These are phyloP conservation scores for Neckera pumila DNA, from an alignment of 225 moss, liverwort and hornwort genomes.

Conservation along the genomic window DNA sequence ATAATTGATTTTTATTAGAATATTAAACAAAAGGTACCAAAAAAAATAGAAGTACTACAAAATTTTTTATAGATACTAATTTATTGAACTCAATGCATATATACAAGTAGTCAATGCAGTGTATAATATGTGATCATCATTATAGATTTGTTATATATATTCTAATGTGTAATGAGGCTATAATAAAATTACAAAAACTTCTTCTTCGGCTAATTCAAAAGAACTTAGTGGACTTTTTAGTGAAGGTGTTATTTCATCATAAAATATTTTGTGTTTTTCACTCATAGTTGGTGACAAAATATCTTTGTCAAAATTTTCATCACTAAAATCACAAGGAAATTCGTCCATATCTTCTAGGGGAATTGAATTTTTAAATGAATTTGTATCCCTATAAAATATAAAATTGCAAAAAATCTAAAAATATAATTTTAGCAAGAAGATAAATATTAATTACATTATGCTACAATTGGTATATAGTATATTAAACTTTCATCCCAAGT, in stretches of 20 bases:
- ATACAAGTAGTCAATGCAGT: no score
- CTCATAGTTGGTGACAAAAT: background rate
- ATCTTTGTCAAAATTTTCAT: background rate
- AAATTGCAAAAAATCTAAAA: background rate
- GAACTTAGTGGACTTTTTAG: background rate
- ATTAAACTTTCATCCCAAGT: background rate
- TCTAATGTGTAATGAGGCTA: background rate
- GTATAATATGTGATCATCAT: background rate
- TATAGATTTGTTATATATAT: background rate
- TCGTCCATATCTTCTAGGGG: background rate
- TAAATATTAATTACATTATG: no score
- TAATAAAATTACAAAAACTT: background rate
- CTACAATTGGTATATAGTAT: background rate
- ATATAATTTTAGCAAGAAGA: no score
- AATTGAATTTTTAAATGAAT: background rate
- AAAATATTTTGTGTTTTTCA: background rate
- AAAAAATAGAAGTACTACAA: accelerated
- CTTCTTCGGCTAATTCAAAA: background rate
- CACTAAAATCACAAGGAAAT: background rate
- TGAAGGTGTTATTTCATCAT: background rate
- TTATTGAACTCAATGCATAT: background rate
- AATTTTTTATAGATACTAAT: no score
- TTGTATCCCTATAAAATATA: background rate
- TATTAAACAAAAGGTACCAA: accelerated
- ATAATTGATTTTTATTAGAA: background rate